These are phyloP conservation scores for Lentinula boryana DNA, from an alignment of 768 basidiomycete genomes.

Conservation along the genomic window DNA sequence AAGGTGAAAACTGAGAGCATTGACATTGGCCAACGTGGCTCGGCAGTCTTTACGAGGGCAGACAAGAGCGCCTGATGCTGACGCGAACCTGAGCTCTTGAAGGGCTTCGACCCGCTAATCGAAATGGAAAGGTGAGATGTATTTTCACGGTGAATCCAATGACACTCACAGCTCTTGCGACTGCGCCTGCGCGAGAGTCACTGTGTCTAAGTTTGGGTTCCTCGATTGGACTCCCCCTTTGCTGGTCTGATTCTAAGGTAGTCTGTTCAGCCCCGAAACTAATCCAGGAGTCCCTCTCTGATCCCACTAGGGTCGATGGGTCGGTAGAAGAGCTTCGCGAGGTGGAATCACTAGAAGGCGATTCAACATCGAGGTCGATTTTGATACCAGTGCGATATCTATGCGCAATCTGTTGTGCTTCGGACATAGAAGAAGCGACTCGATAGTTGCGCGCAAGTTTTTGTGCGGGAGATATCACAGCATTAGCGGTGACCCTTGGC, in stretches of 20 bases:
- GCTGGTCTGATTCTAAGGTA: not conserved
- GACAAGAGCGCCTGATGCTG: conserved; percentile 25
- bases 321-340: not conserved
- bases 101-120: conserved; percentile 32
- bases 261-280: not conserved
- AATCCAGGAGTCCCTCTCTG: not conserved
- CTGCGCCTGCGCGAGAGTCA: conserved; percentile 27
- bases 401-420: conserved; percentile 32
- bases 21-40: conserved; percentile 19
- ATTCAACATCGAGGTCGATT: not conserved
- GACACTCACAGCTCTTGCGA: conserved; percentile 34
- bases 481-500: not conserved
- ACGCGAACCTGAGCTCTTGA: conserved; percentile 18
- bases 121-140: not conserved
- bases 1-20: conserved; percentile 27
- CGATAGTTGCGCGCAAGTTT: not conserved
- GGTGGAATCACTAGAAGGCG: not conserved
- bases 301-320: not conserved
- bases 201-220: conserved; percentile 24
- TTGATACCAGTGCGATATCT: conserved; percentile 31
- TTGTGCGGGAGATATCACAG: not conserved
- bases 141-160: not conserved
- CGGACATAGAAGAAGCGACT: not conserved
- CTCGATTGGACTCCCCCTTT: conserved; percentile 6
- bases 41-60: conserved; percentile 42